These are phyloP conservation scores for Desmodesmus armatus DNA, from an alignment of 139 green algal species.

Conservation along the genomic window DNA sequence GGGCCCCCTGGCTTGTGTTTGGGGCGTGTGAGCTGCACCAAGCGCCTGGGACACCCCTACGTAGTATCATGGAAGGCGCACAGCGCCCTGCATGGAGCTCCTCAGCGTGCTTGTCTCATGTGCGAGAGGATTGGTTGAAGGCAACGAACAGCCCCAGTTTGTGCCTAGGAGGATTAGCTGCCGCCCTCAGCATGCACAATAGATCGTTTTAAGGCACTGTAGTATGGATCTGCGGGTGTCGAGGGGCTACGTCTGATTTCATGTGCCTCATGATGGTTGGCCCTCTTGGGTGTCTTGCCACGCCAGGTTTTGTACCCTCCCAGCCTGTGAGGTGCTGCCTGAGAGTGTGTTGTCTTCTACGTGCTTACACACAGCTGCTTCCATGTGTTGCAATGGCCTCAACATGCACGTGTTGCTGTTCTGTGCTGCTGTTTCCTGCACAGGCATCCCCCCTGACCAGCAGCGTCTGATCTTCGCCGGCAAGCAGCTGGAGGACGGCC, in stretches of 20 bases:
- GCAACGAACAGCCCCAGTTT: no score
- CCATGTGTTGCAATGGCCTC: background rate
- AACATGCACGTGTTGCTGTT: background rate
- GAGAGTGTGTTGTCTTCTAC: background rate
- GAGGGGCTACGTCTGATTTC: no score
- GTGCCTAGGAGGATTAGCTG: no score
- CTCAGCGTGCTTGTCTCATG: background rate
- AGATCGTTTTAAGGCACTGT: no score
- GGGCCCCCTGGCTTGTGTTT: background rate
- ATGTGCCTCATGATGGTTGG: no score
- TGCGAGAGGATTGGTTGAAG: no score
- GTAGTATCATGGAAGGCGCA: background rate
- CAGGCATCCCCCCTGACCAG: constrained; percentile 88
- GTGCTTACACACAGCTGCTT: background rate
- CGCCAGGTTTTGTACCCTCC: background rate
- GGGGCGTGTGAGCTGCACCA: background rate
- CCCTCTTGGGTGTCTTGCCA: no score
- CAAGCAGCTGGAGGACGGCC: constrained; percentile 93
- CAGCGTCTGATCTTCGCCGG: constrained; percentile 94
- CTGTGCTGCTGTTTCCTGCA: background rate
- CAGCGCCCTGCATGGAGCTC: background rate
- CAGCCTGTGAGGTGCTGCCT: background rate
- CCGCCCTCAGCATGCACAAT: background rate
- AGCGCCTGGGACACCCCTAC: background rate
- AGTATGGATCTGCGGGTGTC: no score